These are phyloP conservation scores for Paracamarosporium sp. DNA, from an alignment of 2,329 filamentous ascomycete genomes.

Conservation along the genomic window DNA sequence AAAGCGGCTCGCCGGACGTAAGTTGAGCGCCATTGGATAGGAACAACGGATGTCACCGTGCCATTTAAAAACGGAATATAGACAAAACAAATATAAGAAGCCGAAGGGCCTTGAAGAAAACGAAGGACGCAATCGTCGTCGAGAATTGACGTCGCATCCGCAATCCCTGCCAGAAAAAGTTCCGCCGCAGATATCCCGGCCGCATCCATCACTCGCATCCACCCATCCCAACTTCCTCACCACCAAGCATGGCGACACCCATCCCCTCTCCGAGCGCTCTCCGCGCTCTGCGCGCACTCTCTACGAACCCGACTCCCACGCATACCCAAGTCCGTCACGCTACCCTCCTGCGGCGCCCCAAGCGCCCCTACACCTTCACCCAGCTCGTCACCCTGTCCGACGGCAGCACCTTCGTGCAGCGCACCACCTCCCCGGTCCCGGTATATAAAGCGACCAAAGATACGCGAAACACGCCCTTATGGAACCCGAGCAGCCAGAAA, in stretches of 20 bases:
- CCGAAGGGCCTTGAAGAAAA: neutral
- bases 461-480: slow-evolving; percentile 84
- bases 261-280: slow-evolving; percentile 41
- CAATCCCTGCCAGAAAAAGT: slow-evolving; percentile 19
- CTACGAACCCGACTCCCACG: slow-evolving; percentile 20
- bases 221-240: neutral
- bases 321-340: slow-evolving; percentile 74
- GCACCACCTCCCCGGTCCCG: slow-evolving; percentile 74
- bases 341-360: slow-evolving; percentile 84
- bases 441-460: slow-evolving; percentile 76
- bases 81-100: neutral
- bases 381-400: slow-evolving; percentile 93
- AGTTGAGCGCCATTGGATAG: slow-evolving; percentile 14
- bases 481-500: slow-evolving; percentile 85
- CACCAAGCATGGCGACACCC: slow-evolving; percentile 36
- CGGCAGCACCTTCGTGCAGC: slow-evolving; percentile 81
- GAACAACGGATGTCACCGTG: neutral
- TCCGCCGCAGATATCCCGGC: slow-evolving; percentile 17
- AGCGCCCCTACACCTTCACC: slow-evolving; percentile 95
- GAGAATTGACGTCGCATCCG: neutral
- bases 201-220: slow-evolving; percentile 11
- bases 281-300: slow-evolving; percentile 34
- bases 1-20: slow-evolving; percentile 42
- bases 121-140: neutral
- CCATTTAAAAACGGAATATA: neutral